Evolutionary conservation across 2,329 filamentous ascomycete species (phyloP), one percentile per base, ranked within the genome.

Genomic region (Cytospora piceicola): DNA sequence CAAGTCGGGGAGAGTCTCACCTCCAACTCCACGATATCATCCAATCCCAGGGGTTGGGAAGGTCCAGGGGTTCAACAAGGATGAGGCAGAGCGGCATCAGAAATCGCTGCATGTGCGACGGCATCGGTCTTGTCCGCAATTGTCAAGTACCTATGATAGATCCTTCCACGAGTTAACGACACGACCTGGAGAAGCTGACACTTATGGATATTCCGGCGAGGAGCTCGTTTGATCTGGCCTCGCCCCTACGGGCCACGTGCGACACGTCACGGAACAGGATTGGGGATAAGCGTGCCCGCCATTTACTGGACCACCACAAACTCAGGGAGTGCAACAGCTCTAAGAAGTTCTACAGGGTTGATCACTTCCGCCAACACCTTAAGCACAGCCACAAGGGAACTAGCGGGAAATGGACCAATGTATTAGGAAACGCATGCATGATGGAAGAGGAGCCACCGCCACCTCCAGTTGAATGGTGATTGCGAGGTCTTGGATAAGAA

Each of bases 321-420:
- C 99, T 97, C 76, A 88, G 93, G 69, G 95, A 98, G 79, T 99
- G 95, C 85, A 99, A 99, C 77, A 93, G 95, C 73, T 91, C 91
- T 71, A 99, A 99, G 83, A 98, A 98, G 77, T 99, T 99, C 77
- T 99, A 91, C 81, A 88, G 95, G 46, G 95, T 95, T 39, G 95
- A 99, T 77, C 95, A 99, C 76, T 99, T 99, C 83, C 89, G 95
- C 67, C 95, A 99, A 78, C 95, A 99, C 78, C 82, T 99, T 65
- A 99, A 98, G 82, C 95, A 99, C 77, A 97, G 93, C 76, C 95
- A 98, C 78, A 92, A 92, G 46, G 95, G 95, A 42, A 94, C 93
- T 0, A 97, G 93, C 77, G 95, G 95, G 34, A 98, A 98, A 78
- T 99, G 95, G 95, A 99, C 95, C 15, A 98, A 98, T 77, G 94